Percentiles rank a stretch among this genome's conserved stretches.
These are phyloP conservation scores for Decorospora gaudefroyi DNA, from an alignment of 2,329 filamentous ascomycete species.

Conservation along the genomic window DNA sequence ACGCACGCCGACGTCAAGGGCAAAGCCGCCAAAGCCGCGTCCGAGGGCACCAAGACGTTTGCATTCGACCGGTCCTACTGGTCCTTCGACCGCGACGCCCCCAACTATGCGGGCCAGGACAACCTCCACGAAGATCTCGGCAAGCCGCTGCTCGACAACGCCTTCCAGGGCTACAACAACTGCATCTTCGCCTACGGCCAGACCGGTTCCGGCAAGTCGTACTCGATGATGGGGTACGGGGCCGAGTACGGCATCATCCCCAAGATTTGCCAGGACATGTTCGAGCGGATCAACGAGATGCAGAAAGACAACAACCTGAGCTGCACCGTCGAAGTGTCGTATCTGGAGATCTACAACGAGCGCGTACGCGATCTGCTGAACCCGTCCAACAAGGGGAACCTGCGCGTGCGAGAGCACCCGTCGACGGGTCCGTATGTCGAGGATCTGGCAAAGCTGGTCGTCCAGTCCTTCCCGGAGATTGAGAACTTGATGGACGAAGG, in stretches of 20 bases:
- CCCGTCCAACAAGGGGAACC: slow-evolving; percentile 90
- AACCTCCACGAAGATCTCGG: slow-evolving; percentile 88
- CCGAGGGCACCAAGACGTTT: slow-evolving; percentile 78
- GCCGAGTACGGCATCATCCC: slow-evolving; percentile 95
- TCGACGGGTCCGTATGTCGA: slow-evolving; percentile 98
- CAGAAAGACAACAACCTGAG: slow-evolving; percentile 75
- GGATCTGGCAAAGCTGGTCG: slow-evolving; percentile 92
- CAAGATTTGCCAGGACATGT: slow-evolving; percentile 97
- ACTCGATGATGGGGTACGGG: slow-evolving; percentile 99
- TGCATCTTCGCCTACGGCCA: slow-evolving; percentile 99
- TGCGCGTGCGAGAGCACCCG: slow-evolving; percentile 96
- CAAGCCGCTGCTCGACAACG: slow-evolving; percentile 90
- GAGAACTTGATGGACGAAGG: slow-evolving; percentile 99
- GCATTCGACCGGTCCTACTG: slow-evolving; percentile 98
- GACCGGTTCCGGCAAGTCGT: slow-evolving; percentile 97
- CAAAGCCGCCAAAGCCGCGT: slow-evolving; percentile 67
- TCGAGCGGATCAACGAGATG: slow-evolving; percentile 75
- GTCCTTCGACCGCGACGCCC: slow-evolving; percentile 85
- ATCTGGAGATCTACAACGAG: slow-evolving; percentile 99
- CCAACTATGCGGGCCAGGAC: slow-evolving; percentile 86
- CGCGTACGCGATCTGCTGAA: slow-evolving; percentile 94
- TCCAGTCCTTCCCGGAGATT: slow-evolving; percentile 91
- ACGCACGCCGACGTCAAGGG: slow-evolving; percentile 59
- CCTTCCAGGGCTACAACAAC: slow-evolving; percentile 98
- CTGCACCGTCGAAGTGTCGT: slow-evolving; percentile 96